phyloP scores from a whole-genome alignment of 192 early-diverging fungal genomes.

The Dissophora globulifera region DNA sequence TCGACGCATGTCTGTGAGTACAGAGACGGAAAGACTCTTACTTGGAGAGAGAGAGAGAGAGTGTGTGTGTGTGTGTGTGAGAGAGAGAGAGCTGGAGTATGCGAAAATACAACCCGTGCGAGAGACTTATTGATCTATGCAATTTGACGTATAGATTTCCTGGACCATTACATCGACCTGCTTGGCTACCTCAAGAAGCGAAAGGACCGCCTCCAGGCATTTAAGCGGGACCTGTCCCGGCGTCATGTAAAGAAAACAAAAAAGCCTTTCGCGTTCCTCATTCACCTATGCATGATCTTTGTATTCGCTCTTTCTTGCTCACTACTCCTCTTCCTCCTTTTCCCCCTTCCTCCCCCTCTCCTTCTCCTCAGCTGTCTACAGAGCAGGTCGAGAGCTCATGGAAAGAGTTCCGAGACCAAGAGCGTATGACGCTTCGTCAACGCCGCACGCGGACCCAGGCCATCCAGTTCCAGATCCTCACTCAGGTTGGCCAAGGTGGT shows the following conservation, averaged over 20 bases:
- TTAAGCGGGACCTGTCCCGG: constrained; percentile 59
- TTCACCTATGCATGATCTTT: too few relatives aligned
- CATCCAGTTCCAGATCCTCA: constrained; percentile 76
- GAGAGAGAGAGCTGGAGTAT: too few relatives aligned
- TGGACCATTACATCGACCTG: constrained; percentile 87
- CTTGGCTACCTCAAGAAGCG: constrained; percentile 82
- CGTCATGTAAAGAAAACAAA: constrained; percentile 22
- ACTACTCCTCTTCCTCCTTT: background rate
- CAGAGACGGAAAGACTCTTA: background rate
- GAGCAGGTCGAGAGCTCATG: constrained; percentile 66
- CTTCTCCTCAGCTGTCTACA: constrained; percentile 57
- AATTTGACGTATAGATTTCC: constrained; percentile 65
- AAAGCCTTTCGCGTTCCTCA: too few relatives aligned
- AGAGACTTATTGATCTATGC: too few relatives aligned
- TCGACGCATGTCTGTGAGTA: constrained; percentile 36
- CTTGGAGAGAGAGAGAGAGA: too few relatives aligned
- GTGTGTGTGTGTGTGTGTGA: background rate
- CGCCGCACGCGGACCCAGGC: constrained; percentile 75
- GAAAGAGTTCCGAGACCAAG: constrained; percentile 64
- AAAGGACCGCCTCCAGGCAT: constrained; percentile 61
- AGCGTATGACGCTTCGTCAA: constrained; percentile 69
- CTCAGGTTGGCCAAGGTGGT: constrained; percentile 79
- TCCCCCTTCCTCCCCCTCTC: background rate
- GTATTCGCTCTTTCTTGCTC: background rate
- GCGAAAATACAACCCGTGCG: too few relatives aligned